Conservation (phyloP, 495 filamentous ascomycete species). For the Parmelia sp. region DNA sequence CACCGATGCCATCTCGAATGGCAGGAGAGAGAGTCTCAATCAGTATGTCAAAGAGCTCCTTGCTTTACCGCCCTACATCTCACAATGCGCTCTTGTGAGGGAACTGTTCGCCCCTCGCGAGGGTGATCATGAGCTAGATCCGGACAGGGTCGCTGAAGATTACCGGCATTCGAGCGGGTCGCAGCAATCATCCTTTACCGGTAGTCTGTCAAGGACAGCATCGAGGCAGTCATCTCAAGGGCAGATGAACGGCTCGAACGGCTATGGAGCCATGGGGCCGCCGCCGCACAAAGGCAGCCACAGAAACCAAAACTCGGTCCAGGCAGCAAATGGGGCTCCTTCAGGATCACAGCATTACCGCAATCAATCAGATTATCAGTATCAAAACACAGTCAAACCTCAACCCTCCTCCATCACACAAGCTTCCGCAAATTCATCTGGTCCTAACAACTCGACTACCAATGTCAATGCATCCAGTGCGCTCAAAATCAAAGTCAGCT, state of each 20-base stretch:
- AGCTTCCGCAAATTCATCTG: conserved; percentile 42
- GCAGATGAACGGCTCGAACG: conserved; percentile 54
- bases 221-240: conserved; percentile 71
- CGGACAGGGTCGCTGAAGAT: conserved; percentile 56
- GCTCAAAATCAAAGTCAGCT: conserved; percentile 93
- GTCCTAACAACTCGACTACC: conserved; percentile 38
- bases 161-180: conserved; percentile 65
- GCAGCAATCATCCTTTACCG: conserved; percentile 56
- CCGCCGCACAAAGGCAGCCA: conserved; percentile 48
- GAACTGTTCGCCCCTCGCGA: conserved; percentile 84
- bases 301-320: conserved; percentile 43
- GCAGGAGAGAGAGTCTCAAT: conserved; percentile 82
- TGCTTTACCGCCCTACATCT: conserved; percentile 74
- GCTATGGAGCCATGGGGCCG: conserved; percentile 47
- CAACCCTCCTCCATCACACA: conserved; percentile 70
- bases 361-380: conserved; percentile 37
- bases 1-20: conserved; percentile 93
- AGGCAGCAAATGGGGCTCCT: conserved; percentile 37
- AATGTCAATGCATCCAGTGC: conserved; percentile 31
- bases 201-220: conserved; percentile 45
- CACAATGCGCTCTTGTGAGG: conserved; percentile 73
- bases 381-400: conserved; percentile 50
- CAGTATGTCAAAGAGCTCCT: conserved; percentile 91
- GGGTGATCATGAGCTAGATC: conserved; percentile 88
- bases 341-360: conserved; percentile 32